Evolutionary conservation across 768 basidiomycete species (phyloP).

Genomic region (Auriscalpium vulgare): DNA sequence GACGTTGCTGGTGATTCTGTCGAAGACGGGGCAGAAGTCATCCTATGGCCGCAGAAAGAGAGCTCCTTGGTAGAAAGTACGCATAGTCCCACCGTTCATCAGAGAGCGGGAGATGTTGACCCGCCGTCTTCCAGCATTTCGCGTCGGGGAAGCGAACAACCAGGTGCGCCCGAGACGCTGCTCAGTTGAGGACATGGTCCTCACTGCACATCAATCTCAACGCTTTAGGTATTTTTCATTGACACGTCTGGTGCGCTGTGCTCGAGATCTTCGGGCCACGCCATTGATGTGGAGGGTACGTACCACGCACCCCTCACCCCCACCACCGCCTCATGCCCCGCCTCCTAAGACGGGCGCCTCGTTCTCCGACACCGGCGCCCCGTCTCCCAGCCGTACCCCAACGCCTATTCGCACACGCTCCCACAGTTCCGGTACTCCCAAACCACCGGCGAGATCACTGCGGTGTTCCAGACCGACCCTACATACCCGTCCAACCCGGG

Average conservation of each 20-base stretch:
- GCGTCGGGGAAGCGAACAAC: slow-evolving; percentile 64
- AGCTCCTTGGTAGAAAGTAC: slow-evolving; percentile 71
- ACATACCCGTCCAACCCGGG: slow-evolving; percentile 36
- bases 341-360: slow-evolving; percentile 46
- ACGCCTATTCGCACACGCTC: slow-evolving; percentile 66
- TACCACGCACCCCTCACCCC: slow-evolving; percentile 4
- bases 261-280: slow-evolving; percentile 73
- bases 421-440: slow-evolving; percentile 58
- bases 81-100: neutral
- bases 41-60: slow-evolving; percentile 69
- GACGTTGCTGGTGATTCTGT: slow-evolving; percentile 47
- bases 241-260: slow-evolving; percentile 72
- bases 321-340: neutral
- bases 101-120: neutral
- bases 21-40: slow-evolving; percentile 55
- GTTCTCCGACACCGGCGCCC: slow-evolving; percentile 75
- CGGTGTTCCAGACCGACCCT: slow-evolving; percentile 58
- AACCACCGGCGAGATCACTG: slow-evolving; percentile 48
- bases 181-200: neutral
- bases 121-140: slow-evolving; percentile 38
- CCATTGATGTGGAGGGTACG: slow-evolving; percentile 70
- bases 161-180: slow-evolving; percentile 38
- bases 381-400: slow-evolving; percentile 70
- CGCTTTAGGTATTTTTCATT: slow-evolving; percentile 69
- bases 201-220: neutral